A percentile compares a stretch with the other conserved stretches of the same genome.
These are phyloP conservation scores for Colletotrichum cordylinicola DNA, from an alignment of 2,329 filamentous ascomycete species.

Conservation along the genomic window DNA sequence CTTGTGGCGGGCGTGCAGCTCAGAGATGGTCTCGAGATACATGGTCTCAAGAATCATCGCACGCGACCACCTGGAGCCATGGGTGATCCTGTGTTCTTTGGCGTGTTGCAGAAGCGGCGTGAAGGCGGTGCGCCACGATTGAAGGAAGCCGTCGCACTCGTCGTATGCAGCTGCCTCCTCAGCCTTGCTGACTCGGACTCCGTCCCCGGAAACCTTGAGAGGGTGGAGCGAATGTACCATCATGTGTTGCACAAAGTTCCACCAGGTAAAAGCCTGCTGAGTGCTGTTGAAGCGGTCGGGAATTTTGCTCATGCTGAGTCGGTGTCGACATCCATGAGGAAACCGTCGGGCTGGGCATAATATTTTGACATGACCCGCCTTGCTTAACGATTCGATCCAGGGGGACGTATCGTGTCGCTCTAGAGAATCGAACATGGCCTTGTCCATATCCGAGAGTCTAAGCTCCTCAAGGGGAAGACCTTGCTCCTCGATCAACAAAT, in stretches of 20 bases:
- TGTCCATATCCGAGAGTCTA: background rate
- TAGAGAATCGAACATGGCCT: background rate
- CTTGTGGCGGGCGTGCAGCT: background rate
- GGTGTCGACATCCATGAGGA: background rate
- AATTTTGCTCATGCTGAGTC: background rate
- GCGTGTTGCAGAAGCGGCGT: background rate
- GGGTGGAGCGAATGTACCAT: conserved; percentile 6
- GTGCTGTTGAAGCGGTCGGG: background rate
- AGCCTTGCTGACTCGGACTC: background rate
- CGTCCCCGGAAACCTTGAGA: background rate
- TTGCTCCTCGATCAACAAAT: background rate
- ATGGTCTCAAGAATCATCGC: conserved; percentile 12
- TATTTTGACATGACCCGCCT: background rate
- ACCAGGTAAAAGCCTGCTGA: conserved; percentile 3
- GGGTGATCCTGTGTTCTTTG: background rate
- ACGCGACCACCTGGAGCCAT: background rate
- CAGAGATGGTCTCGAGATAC: conserved; percentile 4
- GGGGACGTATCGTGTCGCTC: conserved; percentile 6
- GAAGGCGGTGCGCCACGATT: background rate
- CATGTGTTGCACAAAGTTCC: conserved; percentile 3
- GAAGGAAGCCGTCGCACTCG: background rate
- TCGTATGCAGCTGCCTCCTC: background rate
- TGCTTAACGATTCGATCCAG: background rate
- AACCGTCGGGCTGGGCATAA: background rate
- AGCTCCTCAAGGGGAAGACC: background rate